Base-by-base conservation (phyloP, 2,329 filamentous ascomycete genomes). In the Hymenoscyphus occultus region DNA sequence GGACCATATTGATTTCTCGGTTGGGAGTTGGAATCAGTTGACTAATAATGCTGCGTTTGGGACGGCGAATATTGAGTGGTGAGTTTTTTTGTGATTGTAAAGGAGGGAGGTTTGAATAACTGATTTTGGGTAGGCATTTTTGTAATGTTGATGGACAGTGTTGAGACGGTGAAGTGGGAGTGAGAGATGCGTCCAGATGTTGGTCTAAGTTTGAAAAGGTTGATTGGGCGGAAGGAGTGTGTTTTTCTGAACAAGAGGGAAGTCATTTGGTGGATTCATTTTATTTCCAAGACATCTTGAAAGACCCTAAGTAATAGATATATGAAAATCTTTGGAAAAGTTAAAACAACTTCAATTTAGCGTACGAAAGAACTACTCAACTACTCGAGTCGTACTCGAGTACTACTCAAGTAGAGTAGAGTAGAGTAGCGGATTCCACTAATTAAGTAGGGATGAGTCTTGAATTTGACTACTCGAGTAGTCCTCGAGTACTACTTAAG, bases 1-100 rank as follows among this genome's bases (percentile, higher is more conserved):
- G 32, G 57, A 64, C 28, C 65, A 67, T 51, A 40, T 67, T 39
- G 65, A 67, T 56, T 61, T 67, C 51, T 61, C 58, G n/a, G 60
- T 67, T 16, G 65, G 60, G 2, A 48, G 45, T 59, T 67, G 65
- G 65, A 64, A 67, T 19, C 9, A 58, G 7, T 56, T 67, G 39
- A 65, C 65, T 22, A 57, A 62, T 39, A 56, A 42, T 62, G 63
- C 65, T 14, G 13, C 61, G 16, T 61, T 19, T 35, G 65, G 65
- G 3, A 64, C 62, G 60, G 56, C 35, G 3, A 63, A 63, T 28
- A 63, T 63, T 45, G 32, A 63, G 35, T 63, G 62, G 62, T 63
- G 42, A 61, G 59, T 35, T 22, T n/a, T 28, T 28, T 40, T 28
- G 3, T 12, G 9, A 19, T 22, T 7, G 28, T 32, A 10, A 16